A percentile compares a stretch with the other conserved stretches of the same genome.
phyloP scores from a whole-genome alignment of 371 early-diverging fungal genomes.

The Lichtheimia ornata region DNA sequence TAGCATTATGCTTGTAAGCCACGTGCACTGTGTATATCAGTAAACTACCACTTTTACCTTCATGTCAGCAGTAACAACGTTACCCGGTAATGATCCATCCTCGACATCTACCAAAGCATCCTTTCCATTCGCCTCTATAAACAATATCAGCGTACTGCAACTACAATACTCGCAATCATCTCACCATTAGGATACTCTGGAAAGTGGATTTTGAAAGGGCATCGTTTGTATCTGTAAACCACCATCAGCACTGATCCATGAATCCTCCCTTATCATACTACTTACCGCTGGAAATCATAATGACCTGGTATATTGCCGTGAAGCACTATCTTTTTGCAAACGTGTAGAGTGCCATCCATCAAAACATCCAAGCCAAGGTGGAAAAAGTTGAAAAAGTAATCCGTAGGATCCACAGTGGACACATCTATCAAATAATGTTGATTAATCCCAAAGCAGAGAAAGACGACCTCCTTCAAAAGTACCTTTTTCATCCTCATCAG shows the following conservation, averaged over 20 bases:
- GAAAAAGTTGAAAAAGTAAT: conserved; percentile 75
- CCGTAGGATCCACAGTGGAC: conserved; percentile 36
- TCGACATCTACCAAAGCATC: conserved; percentile 29
- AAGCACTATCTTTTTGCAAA: conserved; percentile 72
- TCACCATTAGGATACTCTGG: conserved; percentile 20
- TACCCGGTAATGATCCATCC: conserved; percentile 20
- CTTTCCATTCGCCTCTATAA: conserved; percentile 2
- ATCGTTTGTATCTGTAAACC: conserved; percentile 54
- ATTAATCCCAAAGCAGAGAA: neutral
- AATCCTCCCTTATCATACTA: neutral
- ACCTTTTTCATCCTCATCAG: conserved; percentile 41
- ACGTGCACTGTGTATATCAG: neutral
- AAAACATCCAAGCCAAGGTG: conserved; percentile 74
- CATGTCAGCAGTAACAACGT: conserved; percentile 40
- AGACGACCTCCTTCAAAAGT: neutral
- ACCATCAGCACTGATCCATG: neutral
- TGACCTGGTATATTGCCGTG: conserved; percentile 80
- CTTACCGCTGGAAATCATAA: conserved; percentile 70
- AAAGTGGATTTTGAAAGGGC: conserved; percentile 50
- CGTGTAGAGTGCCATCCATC: conserved; percentile 69
- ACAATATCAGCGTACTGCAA: neutral
- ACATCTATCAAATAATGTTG: neutral
- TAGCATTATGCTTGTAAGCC: neutral
- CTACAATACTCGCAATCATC: neutral
- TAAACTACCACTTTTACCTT: conserved; percentile 25